Base-by-base conservation (phyloP, 1,139 yeast species). In the Citeromyces hawaiiensis region DNA sequence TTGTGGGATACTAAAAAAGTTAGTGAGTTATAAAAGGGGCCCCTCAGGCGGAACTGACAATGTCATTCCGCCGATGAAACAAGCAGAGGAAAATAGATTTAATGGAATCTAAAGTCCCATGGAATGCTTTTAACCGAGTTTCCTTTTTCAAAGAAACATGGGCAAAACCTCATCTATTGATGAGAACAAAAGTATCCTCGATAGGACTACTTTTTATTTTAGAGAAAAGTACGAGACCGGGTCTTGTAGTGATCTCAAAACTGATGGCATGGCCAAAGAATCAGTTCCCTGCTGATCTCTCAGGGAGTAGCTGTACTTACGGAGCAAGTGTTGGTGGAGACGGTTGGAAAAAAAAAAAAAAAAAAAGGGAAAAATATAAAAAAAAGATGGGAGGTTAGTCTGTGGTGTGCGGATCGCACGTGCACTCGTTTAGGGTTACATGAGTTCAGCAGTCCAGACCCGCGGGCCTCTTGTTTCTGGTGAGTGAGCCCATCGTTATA, bases 1-100 rank as follows among this genome's bases (percentile, higher is more conserved):
- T 68, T 50, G 48, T 46, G 58, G 51, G 44, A 57, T 49, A 44
- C 75, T 53, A n/a, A n/a, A 40, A 35, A 46, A 45, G 46, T 45
- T n/a, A 37, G 27, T 18, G 35, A 7, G 15, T 15, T 29, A 13
- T 25, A 21, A 18, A 25, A 30, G 31, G 21, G 21, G 17, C 31
- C 21, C 21, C 21, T 19, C 21, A 19, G 21, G 21, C 7, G 21
- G 36, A 21, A 32, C 36, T 38, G 31, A 32, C 36, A 18, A 15
- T 13, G 36, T 38, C 36, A 31, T 38, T 38, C 39, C 14, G 18
- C 18, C 36, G 9, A 19, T 35, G 25, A 35, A 23, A 35, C 19
- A 19, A 23, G 27, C 36, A 35, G 36, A 35, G 27, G 36, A 35
- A n/a, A 18, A 23, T 16, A 23, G 27, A 18, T n/a, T 18, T 11